Evolutionary conservation across 257 asterid species (phyloP).

Genomic region (Nicotiana tabacum): DNA sequence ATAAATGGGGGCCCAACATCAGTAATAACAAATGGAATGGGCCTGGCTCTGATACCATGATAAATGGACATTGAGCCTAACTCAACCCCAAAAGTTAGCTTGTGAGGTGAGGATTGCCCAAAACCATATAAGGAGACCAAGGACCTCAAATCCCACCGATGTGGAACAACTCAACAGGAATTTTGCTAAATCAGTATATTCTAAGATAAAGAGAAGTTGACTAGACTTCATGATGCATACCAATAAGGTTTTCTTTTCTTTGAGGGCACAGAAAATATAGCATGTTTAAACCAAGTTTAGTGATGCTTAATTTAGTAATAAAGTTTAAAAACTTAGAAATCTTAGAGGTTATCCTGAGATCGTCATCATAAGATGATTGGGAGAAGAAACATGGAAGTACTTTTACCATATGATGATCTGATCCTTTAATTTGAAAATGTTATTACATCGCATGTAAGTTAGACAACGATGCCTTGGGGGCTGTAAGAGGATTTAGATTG

Average conservation of each 20-base stretch:
- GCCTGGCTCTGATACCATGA: no score
- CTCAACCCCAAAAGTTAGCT: no score
- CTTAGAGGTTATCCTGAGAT: neutral
- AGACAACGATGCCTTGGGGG: neutral
- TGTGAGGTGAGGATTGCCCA: no score
- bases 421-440: neutral
- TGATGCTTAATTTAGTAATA: neutral
- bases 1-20: no score
- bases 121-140: no score
- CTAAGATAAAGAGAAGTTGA: neutral
- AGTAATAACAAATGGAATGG: no score
- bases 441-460: neutral
- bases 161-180: neutral
- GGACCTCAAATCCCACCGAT: no score
- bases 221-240: constrained; percentile 2
- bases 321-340: neutral
- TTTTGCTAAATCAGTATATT: neutral
- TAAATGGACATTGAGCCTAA: no score
- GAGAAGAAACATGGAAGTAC: neutral
- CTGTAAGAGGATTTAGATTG: neutral
- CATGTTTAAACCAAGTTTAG: neutral
- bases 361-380: constrained; percentile 1
- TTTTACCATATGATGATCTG: neutral
- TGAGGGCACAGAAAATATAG: neutral
- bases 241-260: neutral